phyloP scores from a whole-genome alignment of 2,329 filamentous ascomycete species.

The Bretziella fagacearum region DNA sequence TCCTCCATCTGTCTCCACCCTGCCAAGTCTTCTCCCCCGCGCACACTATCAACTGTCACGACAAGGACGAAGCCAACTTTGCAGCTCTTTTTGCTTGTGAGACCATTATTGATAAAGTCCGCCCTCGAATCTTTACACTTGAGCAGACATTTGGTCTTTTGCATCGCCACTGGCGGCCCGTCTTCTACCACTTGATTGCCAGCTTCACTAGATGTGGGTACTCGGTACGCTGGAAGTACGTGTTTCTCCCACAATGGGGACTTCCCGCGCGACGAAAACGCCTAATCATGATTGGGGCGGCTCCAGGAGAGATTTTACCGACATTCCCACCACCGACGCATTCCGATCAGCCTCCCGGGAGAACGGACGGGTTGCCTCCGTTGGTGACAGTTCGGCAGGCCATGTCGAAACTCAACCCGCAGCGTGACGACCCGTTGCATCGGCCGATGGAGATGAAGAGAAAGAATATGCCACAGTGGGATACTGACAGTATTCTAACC shows the following conservation, averaged over 20 bases:
- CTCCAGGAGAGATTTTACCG: conserved; percentile 55
- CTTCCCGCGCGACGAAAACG: conserved; percentile 33
- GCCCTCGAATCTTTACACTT: conserved; percentile 55
- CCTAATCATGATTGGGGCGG: conserved; percentile 39
- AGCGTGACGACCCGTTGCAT: conserved; percentile 25
- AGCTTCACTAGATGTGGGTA: conserved; percentile 50
- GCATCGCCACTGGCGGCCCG: conserved; percentile 32
- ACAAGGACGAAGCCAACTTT: conserved; percentile 52
- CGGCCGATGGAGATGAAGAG: conserved; percentile 20
- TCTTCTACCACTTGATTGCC: conserved; percentile 42
- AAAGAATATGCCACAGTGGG: conserved; percentile 24
- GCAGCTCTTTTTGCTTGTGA: conserved; percentile 38
- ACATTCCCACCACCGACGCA: conserved; percentile 48
- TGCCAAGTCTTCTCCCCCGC: conserved; percentile 62
- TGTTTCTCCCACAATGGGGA: conserved; percentile 35
- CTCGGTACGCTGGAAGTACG: conserved; percentile 50
- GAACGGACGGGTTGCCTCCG: conserved; percentile 20
- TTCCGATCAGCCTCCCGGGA: conserved; percentile 20
- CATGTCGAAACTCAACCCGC: conserved; percentile 22
- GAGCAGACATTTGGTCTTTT: conserved; percentile 63
- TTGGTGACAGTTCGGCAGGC: conserved; percentile 30
- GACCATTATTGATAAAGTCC: conserved; percentile 37
- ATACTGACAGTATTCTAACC: conserved; percentile 30
- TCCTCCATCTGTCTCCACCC: conserved; percentile 60
- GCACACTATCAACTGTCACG: conserved; percentile 48